Evolutionary conservation across 768 basidiomycete genomes (phyloP), one percentile per base, ranked within the genome.

Genomic region (Amanita pallidorosea): DNA sequence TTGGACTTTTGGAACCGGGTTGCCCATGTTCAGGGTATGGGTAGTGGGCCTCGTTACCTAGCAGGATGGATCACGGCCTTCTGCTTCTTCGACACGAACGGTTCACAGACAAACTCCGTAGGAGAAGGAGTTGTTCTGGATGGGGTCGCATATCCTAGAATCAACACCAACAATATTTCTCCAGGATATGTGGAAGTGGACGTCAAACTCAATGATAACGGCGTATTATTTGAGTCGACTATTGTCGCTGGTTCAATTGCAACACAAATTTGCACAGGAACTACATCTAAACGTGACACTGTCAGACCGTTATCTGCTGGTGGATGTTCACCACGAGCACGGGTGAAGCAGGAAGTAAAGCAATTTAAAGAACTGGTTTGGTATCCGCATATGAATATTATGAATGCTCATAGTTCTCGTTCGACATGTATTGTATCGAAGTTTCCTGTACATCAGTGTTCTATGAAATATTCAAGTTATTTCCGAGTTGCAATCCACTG

Each of bases 1-100:
- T 57, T 67, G 48, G 58, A 62, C 1, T 67, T 67, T 47, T 67
- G 66, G 66, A 61, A 59, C 54, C 62, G 56, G 53, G 59, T 65
- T 17, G 59, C 61, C 2, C 59, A 65, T 41, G 53, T 51, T 34
- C 55, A 65, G 7, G 13, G 40, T 8, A 25, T 18, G 17, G 63
- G 57, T 9, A 63, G 61, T n/a, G 67, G 65, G 1, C 57, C 61
- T 4, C 57, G 57, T 7, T 61, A 56, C 48, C 38, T 69, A 4
- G 56, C 63, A 4, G 67, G 67, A 0, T 69, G 69, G 69, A 66
- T 69, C 50, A 69, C 65, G n/a, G 65, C 67, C 13, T 69, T 70
- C 34, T 64, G 66, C 40, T 59, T 65, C 15, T 69, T 68, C 53
- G 55, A 59, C 44, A 56, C 58, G n/a, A 54, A 55, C 2, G 66